Conservation (phyloP, 202 grass and related monocot species). For the Panicum hallii region DNA sequence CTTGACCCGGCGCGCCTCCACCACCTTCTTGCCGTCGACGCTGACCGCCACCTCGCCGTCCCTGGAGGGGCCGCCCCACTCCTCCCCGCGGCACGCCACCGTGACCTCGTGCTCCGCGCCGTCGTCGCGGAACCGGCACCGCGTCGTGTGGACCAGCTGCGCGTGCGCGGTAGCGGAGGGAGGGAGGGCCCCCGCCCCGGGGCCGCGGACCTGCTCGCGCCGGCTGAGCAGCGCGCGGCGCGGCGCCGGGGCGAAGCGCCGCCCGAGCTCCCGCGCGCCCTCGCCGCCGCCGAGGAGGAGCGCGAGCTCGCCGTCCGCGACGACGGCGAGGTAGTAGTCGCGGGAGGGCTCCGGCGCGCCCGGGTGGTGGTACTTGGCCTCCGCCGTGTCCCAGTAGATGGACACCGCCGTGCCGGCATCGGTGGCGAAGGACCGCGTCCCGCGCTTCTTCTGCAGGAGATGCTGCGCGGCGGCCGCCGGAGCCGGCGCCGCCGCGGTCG, state of each 20-base stretch:
- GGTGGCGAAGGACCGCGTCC: slow-evolving; percentile 59
- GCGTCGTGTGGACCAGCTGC: slow-evolving; percentile 61
- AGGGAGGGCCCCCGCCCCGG: not conserved
- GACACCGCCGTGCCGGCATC: slow-evolving; percentile 56
- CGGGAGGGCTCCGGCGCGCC: slow-evolving; percentile 52
- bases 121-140: slow-evolving; percentile 64
- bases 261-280: slow-evolving; percentile 48
- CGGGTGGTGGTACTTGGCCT: slow-evolving; percentile 40
- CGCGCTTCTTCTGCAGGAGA: slow-evolving; percentile 66
- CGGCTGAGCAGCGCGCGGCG: slow-evolving; percentile 55
- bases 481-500: not conserved
- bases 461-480: slow-evolving; percentile 4
- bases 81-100: slow-evolving; percentile 66
- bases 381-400: slow-evolving; percentile 74
- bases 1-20: slow-evolving; percentile 56
- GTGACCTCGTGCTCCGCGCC: slow-evolving; percentile 80
- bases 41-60: slow-evolving; percentile 67
- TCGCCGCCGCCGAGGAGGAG: slow-evolving; percentile 65
- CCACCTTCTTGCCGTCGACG: slow-evolving; percentile 71
- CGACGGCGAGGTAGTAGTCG: slow-evolving; percentile 64
- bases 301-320: slow-evolving; percentile 65
- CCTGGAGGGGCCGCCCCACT: slow-evolving; percentile 26
- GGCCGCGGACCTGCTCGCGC: slow-evolving; percentile 60
- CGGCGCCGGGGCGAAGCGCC: slow-evolving; percentile 42
- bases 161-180: not conserved